A percentile compares a stretch with the other conserved stretches of the same genome.
These are phyloP conservation scores for Silene noctiflora DNA, from an alignment of 179 eudicot genomes.

Conservation along the genomic window DNA sequence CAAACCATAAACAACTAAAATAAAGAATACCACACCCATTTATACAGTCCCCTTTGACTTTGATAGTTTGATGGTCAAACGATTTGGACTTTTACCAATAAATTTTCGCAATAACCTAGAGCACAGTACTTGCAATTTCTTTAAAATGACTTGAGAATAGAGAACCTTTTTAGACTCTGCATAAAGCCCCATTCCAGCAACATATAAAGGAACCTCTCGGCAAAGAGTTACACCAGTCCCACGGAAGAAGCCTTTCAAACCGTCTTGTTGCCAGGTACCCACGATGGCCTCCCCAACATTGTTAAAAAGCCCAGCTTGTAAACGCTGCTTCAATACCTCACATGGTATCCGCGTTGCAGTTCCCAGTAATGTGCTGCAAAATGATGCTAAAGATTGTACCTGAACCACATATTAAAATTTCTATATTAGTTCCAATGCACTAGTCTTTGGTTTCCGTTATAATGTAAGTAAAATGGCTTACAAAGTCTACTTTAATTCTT, in stretches of 20 bases:
- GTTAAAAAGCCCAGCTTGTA: constrained; percentile 81
- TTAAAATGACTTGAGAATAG: neutral
- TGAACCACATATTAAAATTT: constrained; percentile 26
- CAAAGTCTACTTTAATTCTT: too few relatives aligned
- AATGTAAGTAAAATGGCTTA: too few relatives aligned
- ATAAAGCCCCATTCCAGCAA: constrained; percentile 88
- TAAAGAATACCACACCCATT: neutral
- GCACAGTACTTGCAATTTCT: neutral
- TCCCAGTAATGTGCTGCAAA: constrained; percentile 81
- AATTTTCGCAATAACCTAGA: too few relatives aligned
- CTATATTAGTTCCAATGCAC: neutral
- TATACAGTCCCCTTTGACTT: too few relatives aligned
- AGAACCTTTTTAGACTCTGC: constrained; percentile 90
- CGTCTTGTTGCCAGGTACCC: constrained; percentile 89
- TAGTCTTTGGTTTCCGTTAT: too few relatives aligned
- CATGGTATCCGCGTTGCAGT: constrained; percentile 86
- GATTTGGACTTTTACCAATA: too few relatives aligned
- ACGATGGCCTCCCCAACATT: constrained; percentile 82
- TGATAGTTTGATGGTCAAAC: too few relatives aligned
- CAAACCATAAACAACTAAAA: neutral
- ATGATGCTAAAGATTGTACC: constrained; percentile 88
- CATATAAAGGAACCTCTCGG: constrained; percentile 93
- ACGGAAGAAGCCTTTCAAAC: constrained; percentile 84
- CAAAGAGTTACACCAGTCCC: constrained; percentile 93
- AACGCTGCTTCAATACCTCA: constrained; percentile 91